phyloP scores from a whole-genome alignment of 2,329 filamentous ascomycete species.

The Colletotrichum cordylinicola region DNA sequence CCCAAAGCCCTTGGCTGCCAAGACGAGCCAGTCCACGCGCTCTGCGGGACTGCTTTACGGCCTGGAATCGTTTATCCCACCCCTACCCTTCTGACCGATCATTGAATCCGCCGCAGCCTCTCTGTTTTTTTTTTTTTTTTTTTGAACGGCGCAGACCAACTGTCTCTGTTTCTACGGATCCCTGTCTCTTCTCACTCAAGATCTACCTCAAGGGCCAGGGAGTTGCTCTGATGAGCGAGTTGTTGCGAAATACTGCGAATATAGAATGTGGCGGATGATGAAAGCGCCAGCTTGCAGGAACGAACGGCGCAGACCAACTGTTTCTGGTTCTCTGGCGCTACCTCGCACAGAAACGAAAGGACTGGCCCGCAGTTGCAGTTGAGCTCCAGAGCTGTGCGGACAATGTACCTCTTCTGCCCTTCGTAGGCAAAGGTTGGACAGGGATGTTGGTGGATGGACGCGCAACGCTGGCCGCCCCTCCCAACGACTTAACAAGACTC shows the following conservation, averaged over 20 bases:
- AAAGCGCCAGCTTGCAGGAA: background rate
- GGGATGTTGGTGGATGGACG: background rate
- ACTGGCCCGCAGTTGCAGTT: background rate
- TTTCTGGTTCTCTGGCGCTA: background rate
- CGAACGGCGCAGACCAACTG: background rate
- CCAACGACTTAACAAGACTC: background rate
- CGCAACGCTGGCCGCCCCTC: slow-evolving; percentile 3
- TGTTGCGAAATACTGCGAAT: background rate
- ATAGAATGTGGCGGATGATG: background rate
- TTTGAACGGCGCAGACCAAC: too few relatives aligned
- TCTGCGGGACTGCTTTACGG: background rate
- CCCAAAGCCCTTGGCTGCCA: slow-evolving; percentile 15
- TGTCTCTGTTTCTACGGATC: background rate
- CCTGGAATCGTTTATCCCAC: background rate
- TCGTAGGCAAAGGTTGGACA: background rate
- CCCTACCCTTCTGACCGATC: background rate
- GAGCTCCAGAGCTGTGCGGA: background rate
- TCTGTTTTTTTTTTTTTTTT: background rate
- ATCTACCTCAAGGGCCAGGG: background rate
- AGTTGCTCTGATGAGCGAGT: background rate
- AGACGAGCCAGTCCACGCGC: background rate
- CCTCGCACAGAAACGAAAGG: background rate
- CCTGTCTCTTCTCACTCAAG: background rate
- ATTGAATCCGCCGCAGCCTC: background rate
- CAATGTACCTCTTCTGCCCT: background rate